Evolutionary conservation across 2,329 filamentous ascomycete species (phyloP).

Genomic region (Monilinia aucupariae): DNA sequence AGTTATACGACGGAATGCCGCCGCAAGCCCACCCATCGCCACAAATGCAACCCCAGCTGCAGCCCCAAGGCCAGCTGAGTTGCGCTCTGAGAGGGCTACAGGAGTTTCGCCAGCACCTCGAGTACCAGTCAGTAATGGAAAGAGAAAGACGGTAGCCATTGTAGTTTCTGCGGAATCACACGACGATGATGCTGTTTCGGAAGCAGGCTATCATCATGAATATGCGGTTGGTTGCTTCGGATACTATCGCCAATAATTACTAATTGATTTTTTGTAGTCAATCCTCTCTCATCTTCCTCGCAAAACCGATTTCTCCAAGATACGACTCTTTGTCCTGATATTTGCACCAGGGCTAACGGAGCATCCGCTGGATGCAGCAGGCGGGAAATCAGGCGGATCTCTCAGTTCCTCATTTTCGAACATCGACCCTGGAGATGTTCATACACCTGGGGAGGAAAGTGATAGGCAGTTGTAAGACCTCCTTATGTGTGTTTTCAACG

Average conservation of each 20-base stretch:
- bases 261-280: constrained; percentile 48
- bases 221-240: constrained; percentile 63
- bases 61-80: constrained; percentile 23
- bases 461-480: constrained; percentile 51
- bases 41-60: constrained; percentile 31
- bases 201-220: constrained; percentile 62
- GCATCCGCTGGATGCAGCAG: constrained; percentile 47
- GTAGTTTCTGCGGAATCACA: constrained; percentile 76
- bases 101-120: constrained; percentile 31
- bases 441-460: constrained; percentile 59
- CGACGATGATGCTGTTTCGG: constrained; percentile 52
- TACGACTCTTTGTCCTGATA: constrained; percentile 81
- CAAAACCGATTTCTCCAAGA: constrained; percentile 64
- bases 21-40: constrained; percentile 32
- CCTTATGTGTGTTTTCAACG: background rate
- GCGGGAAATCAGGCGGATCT: constrained; percentile 56
- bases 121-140: constrained; percentile 25
- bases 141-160: constrained; percentile 76
- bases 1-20: constrained; percentile 54
- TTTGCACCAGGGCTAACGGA: constrained; percentile 79
- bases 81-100: constrained; percentile 26
- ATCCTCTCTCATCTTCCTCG: constrained; percentile 85
- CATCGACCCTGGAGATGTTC: constrained; percentile 68
- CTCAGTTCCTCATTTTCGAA: constrained; percentile 81
- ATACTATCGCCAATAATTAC: background rate